Conservation (phyloP, 2,329 filamentous ascomycete genomes). For the Ophiocordyceps sinensis region DNA sequence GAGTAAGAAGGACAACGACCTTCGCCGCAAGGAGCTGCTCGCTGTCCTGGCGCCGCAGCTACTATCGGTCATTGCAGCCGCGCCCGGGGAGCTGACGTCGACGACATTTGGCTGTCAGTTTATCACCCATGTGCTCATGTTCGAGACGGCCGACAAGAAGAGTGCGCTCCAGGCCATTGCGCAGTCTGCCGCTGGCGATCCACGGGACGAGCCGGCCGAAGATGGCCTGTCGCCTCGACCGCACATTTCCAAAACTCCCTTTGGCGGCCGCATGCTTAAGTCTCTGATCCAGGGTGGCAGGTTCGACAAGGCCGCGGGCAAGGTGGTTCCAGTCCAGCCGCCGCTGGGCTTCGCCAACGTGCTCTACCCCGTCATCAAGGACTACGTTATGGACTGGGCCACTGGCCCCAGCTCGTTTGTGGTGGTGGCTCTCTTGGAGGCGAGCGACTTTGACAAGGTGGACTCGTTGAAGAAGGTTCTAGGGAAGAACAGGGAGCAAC, state of each 20-base stretch:
- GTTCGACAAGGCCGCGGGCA: constrained; percentile 63
- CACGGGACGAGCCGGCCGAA: constrained; percentile 24
- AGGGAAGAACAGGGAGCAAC: constrained; percentile 55
- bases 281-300: constrained; percentile 78
- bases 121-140: constrained; percentile 68
- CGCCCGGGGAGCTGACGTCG: constrained; percentile 52
- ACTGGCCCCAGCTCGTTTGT: constrained; percentile 78
- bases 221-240: constrained; percentile 23
- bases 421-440: constrained; percentile 66
- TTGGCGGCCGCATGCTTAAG: constrained; percentile 76
- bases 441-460: constrained; percentile 51
- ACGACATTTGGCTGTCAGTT: constrained; percentile 80
- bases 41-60: constrained; percentile 60
- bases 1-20: constrained; percentile 79
- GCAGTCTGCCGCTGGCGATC: constrained; percentile 44
- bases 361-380: constrained; percentile 70
- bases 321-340: constrained; percentile 56
- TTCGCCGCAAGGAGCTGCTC: constrained; percentile 62
- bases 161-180: constrained; percentile 57
- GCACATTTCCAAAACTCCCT: constrained; percentile 47
- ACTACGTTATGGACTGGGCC: constrained; percentile 67
- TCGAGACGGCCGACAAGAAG: constrained; percentile 60
- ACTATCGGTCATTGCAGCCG: constrained; percentile 55
- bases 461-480: constrained; percentile 54
- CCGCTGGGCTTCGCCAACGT: constrained; percentile 66